Conservation (phyloP, 495 filamentous ascomycete genomes). For the Chaetomidium leptoderma region DNA sequence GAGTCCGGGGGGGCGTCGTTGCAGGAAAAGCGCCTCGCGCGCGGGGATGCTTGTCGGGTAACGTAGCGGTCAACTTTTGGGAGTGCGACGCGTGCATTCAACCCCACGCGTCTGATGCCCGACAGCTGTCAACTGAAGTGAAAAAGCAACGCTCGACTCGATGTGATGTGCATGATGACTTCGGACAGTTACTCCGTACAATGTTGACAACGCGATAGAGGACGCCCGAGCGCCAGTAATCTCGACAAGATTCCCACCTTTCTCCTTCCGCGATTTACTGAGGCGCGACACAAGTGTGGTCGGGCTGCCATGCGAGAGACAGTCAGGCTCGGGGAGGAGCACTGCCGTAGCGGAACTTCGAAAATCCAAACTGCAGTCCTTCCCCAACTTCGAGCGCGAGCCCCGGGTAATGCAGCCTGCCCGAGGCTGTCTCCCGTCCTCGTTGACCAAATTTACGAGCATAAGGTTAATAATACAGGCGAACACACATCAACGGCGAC, state of each 20-base stretch:
- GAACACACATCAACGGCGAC: neutral
- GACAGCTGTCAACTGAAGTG: neutral
- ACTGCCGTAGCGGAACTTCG: too few species aligned
- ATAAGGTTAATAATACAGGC: neutral
- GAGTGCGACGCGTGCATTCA: constrained; percentile 2
- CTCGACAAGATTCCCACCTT: neutral
- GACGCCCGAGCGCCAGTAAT: neutral
- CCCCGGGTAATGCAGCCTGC: neutral
- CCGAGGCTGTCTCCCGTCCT: constrained; percentile 5
- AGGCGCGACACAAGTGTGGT: constrained; percentile 25
- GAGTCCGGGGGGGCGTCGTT: constrained; percentile 16
- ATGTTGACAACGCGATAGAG: too few species aligned
- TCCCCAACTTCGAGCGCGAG: too few species aligned
- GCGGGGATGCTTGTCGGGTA: constrained; percentile 10
- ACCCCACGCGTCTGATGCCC: constrained; percentile 1
- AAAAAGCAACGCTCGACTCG: neutral
- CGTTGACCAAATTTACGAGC: constrained; percentile 1
- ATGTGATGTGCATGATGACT: too few species aligned
- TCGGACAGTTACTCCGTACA: neutral
- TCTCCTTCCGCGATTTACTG: constrained; percentile 12
- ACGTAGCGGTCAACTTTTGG: constrained; percentile 3
- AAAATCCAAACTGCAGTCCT: too few species aligned
- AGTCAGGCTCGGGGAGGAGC: neutral
- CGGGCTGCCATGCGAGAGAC: constrained; percentile 22
- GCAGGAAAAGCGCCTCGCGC: constrained; percentile 17